Conservation (phyloP, 148 eudicot species). For the Rheum nobile region DNA sequence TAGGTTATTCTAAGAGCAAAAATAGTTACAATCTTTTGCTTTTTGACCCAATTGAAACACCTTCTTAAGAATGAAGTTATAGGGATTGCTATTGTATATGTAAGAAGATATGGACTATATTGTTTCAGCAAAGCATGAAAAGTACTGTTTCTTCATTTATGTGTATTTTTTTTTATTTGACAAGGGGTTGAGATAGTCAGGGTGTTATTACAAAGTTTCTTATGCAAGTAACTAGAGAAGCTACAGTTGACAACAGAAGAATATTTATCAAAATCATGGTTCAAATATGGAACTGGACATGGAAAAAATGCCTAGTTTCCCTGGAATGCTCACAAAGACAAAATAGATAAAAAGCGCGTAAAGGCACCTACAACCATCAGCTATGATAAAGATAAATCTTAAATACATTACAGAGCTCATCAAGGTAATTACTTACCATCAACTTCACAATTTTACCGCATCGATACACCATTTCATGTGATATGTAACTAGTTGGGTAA, state of each 20-base stretch:
- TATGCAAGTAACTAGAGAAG: neutral
- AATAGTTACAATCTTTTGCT: neutral
- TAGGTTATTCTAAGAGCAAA: too few species aligned
- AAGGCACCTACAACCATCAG: neutral
- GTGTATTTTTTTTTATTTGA: neutral
- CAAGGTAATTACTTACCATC: slow-evolving; percentile 40
- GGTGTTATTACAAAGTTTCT: neutral
- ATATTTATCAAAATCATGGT: neutral
- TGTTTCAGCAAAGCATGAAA: neutral
- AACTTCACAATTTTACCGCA: slow-evolving; percentile 59
- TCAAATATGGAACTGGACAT: neutral
- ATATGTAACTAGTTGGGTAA: slow-evolving; percentile 59
- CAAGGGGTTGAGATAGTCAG: neutral
- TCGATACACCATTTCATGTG: slow-evolving; percentile 78
- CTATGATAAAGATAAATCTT: neutral
- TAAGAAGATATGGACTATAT: neutral
- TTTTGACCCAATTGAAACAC: neutral
- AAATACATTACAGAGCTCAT: neutral
- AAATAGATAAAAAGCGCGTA: neutral
- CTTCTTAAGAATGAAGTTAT: neutral
- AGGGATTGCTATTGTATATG: neutral
- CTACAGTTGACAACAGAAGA: neutral
- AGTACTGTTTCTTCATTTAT: neutral
- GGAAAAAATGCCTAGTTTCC: neutral
- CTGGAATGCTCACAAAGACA: neutral